These are phyloP conservation scores for Petunia secreta DNA, from an alignment of 257 asterid genomes.

Conservation along the genomic window DNA sequence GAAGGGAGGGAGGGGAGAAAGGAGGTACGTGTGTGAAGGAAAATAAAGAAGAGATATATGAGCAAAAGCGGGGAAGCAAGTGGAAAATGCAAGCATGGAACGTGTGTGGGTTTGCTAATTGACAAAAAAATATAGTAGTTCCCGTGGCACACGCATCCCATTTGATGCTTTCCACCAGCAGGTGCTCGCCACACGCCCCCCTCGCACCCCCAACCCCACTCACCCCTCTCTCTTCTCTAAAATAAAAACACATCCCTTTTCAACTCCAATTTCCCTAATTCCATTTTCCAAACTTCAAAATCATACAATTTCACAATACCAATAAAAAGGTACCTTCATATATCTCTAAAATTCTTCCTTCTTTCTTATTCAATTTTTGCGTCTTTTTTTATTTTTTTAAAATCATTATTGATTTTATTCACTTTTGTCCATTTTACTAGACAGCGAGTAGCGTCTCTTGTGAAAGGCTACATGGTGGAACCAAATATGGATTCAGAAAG, in stretches of 20 bases:
- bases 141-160: conserved; percentile 35
- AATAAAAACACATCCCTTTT: background rate
- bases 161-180: conserved; percentile 28
- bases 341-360: too few species aligned
- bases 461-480: background rate
- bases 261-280: background rate
- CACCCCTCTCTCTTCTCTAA: background rate
- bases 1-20: background rate
- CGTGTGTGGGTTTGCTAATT: conserved; percentile 18
- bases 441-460: background rate
- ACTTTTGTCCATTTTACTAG: background rate
- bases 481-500: background rate
- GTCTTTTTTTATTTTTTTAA: too few species aligned
- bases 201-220: too few species aligned
- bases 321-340: background rate
- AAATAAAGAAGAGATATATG: background rate
- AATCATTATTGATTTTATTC: background rate
- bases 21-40: background rate
- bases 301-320: too few species aligned
- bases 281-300: background rate
- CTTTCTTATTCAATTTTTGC: too few species aligned
- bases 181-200: conserved; percentile 57
- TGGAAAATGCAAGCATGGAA: conserved; percentile 17
- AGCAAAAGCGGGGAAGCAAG: background rate
- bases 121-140: conserved; percentile 28